Evolutionary conservation across 2,329 filamentous ascomycete species (phyloP).

Genomic region (Teratosphaeria destructans): DNA sequence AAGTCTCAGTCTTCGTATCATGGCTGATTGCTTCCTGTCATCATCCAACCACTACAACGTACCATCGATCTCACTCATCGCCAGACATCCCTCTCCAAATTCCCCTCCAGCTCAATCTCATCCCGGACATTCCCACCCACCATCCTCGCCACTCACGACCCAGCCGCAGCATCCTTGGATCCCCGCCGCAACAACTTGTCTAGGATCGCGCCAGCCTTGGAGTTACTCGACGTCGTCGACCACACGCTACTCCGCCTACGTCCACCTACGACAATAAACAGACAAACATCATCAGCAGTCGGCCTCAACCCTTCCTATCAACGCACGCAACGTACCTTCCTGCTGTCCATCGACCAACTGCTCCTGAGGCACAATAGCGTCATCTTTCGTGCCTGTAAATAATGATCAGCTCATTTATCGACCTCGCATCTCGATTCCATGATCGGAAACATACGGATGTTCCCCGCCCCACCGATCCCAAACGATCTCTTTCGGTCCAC

Average conservation of each 20-base stretch:
- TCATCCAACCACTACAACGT: too few relatives aligned
- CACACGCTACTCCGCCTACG: slow-evolving; percentile 3
- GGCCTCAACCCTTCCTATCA: background rate
- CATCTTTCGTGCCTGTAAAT: background rate
- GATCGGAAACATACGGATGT: slow-evolving; percentile 5
- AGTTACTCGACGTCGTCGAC: background rate
- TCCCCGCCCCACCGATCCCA: slow-evolving; percentile 13
- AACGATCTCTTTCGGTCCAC: slow-evolving; percentile 6
- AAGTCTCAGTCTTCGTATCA: too few relatives aligned
- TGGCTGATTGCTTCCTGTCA: too few relatives aligned
- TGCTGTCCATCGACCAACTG: background rate
- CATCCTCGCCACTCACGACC: background rate
- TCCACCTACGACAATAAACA: background rate
- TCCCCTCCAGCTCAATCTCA: background rate
- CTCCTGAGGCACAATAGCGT: background rate
- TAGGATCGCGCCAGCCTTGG: slow-evolving; percentile 1
- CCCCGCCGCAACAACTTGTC: slow-evolving; percentile 6
- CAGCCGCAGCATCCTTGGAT: slow-evolving; percentile 5
- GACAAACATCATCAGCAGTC: background rate
- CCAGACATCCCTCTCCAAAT: too few relatives aligned
- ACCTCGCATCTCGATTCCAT: background rate
- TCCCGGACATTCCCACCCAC: too few relatives aligned
- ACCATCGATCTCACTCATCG: too few relatives aligned
- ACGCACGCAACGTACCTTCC: background rate
- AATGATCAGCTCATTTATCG: background rate